Percentiles rank a stretch among this genome's conserved stretches.
phyloP scores from a whole-genome alignment of 2,329 filamentous ascomycete species.

The Hypoxylon sp. region DNA sequence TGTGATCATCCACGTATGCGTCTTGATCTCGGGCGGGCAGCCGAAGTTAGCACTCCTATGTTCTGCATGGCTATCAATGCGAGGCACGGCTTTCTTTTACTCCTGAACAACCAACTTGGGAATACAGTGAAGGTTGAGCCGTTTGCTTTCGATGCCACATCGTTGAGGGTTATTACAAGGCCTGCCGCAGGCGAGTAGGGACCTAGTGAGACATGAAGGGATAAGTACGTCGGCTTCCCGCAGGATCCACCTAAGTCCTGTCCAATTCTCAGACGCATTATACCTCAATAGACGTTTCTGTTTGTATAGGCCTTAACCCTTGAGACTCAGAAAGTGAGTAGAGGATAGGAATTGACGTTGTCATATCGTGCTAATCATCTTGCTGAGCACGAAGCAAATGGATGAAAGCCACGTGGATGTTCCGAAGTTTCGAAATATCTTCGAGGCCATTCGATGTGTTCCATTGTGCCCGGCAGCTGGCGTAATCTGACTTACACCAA shows the following conservation, averaged over 20 bases:
- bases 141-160: conserved; percentile 10
- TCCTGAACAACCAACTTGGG: background rate
- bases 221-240: conserved; percentile 8
- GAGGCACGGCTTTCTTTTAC: background rate
- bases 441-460: background rate
- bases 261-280: background rate
- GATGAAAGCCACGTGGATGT: background rate
- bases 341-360: background rate
- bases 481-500: conserved; percentile 4
- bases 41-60: background rate
- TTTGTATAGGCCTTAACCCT: too few species aligned
- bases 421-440: background rate
- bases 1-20: conserved; percentile 6
- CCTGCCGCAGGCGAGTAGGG: background rate
- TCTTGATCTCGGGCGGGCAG: background rate
- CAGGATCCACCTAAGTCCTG: background rate
- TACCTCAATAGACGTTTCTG: too few species aligned
- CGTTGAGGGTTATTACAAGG: background rate
- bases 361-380: background rate
- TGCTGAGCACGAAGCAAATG: background rate
- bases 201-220: conserved; percentile 8
- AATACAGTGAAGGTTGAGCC: background rate
- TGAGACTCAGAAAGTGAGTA: background rate
- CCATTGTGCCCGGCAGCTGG: conserved; percentile 1
- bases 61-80: background rate